These are phyloP conservation scores for Aspergillus sclerotiicarbonarius DNA, from an alignment of 495 filamentous ascomycete genomes.

Conservation along the genomic window DNA sequence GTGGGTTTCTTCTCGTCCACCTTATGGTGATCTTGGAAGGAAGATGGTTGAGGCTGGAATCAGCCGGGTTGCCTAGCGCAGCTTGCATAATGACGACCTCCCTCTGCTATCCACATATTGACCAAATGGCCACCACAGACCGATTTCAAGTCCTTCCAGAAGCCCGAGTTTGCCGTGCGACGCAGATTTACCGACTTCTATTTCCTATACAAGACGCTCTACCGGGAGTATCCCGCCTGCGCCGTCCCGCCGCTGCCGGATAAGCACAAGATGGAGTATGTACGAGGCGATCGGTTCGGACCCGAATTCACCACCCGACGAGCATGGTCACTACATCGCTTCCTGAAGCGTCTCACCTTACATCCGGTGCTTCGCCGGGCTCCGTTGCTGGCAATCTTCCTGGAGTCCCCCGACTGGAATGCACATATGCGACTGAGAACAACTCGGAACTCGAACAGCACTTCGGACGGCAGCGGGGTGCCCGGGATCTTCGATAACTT, in stretches of 20 bases:
- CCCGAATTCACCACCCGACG: conserved; percentile 88
- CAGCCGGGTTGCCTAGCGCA: background rate
- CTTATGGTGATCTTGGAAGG: background rate
- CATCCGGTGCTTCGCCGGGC: conserved; percentile 89
- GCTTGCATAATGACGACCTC: background rate
- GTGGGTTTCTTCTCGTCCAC: conserved; percentile 48
- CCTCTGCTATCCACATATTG: conserved; percentile 12
- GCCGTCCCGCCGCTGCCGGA: conserved; percentile 94
- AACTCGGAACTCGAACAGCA: conserved; percentile 53
- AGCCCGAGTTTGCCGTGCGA: conserved; percentile 69
- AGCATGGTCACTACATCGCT: conserved; percentile 87
- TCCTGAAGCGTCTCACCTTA: conserved; percentile 79
- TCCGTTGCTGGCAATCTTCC: conserved; percentile 76
- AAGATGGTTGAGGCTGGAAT: background rate
- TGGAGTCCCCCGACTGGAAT: conserved; percentile 95
- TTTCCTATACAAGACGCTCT: conserved; percentile 89
- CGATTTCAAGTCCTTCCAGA: conserved; percentile 88
- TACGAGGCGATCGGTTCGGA: conserved; percentile 92
- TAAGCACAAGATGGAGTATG: conserved; percentile 98
- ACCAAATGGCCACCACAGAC: conserved; percentile 54
- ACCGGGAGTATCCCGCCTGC: conserved; percentile 80
- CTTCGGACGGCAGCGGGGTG: conserved; percentile 49
- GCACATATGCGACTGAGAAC: conserved; percentile 81
- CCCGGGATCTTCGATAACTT: conserved; percentile 86
- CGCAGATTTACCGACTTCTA: conserved; percentile 96